Conservation (phyloP, 2,329 filamentous ascomycete genomes). For the Cordyceps fumosorosea region DNA sequence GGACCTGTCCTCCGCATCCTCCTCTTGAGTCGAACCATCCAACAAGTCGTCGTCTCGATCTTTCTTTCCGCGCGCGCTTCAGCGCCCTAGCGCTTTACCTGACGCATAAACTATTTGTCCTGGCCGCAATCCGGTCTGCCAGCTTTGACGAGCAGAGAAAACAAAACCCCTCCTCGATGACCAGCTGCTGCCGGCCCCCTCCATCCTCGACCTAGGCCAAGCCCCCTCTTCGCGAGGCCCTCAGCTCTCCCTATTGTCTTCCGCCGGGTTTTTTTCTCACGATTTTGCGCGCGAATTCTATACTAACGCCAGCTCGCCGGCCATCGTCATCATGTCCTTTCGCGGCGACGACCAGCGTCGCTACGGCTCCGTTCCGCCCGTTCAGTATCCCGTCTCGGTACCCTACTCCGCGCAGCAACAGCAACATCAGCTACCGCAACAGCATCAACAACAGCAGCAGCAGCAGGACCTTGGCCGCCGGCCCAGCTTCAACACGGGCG, state of each 20-base stretch:
- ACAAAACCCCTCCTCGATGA: slow-evolving; percentile 5
- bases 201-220: not conserved
- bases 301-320: not conserved
- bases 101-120: not conserved
- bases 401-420: slow-evolving; percentile 20
- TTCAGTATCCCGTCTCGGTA: slow-evolving; percentile 52
- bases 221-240: not conserved
- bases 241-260: not conserved
- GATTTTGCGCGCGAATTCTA: not conserved
- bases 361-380: slow-evolving; percentile 60
- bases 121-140: not conserved
- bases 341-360: slow-evolving; percentile 55
- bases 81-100: not conserved
- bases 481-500: slow-evolving; percentile 69
- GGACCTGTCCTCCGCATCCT: not conserved
- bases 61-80: not conserved
- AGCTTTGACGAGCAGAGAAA: not conserved
- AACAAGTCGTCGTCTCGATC: not conserved
- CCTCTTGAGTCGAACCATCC: not conserved
- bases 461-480: slow-evolving; percentile 39
- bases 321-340: slow-evolving; percentile 49
- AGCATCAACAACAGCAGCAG: slow-evolving; percentile 22
- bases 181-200: not conserved
- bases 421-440: slow-evolving; percentile 21
- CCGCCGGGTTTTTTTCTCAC: not conserved